Conservation (phyloP, 116 monocot species). For the Phalaenopsis hybrid region DNA sequence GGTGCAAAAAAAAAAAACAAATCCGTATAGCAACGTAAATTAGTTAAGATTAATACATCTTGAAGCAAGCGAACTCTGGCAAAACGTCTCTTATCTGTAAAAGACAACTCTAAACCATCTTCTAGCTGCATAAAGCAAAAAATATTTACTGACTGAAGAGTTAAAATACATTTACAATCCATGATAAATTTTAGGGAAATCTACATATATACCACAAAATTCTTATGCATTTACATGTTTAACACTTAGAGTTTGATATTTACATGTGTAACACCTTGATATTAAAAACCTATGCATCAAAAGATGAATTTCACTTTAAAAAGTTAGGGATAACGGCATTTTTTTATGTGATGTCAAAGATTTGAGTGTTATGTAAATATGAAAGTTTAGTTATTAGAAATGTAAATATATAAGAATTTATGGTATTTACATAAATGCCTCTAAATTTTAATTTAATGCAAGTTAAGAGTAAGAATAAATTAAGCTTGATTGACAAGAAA, state of each 20-base stretch:
- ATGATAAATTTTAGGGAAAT: neutral
- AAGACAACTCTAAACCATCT: slow-evolving; percentile 90
- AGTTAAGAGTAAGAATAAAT: neutral
- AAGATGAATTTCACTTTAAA: too few relatives aligned
- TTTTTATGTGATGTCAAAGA: too few relatives aligned
- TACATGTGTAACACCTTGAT: too few relatives aligned
- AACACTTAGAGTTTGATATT: too few relatives aligned
- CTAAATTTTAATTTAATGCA: neutral
- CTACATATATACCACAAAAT: too few relatives aligned
- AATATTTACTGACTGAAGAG: neutral
- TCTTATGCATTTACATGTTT: too few relatives aligned
- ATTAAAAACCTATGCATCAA: too few relatives aligned
- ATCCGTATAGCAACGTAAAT: neutral
- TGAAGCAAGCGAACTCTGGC: slow-evolving; percentile 91
- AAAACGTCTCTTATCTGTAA: slow-evolving; percentile 97
- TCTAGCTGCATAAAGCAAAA: slow-evolving; percentile 49
- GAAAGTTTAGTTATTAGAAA: too few relatives aligned
- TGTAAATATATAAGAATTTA: too few relatives aligned
- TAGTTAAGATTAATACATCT: slow-evolving; percentile 37
- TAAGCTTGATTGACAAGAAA: neutral
- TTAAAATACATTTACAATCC: neutral
- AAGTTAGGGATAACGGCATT: too few relatives aligned
- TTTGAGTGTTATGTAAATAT: too few relatives aligned
- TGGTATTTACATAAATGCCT: too few relatives aligned
- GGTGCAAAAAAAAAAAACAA: neutral